Evolutionary conservation across 305 asterid species (phyloP), one percentile per base, ranked within the genome.

Genomic region (Rubia tinctorum): DNA sequence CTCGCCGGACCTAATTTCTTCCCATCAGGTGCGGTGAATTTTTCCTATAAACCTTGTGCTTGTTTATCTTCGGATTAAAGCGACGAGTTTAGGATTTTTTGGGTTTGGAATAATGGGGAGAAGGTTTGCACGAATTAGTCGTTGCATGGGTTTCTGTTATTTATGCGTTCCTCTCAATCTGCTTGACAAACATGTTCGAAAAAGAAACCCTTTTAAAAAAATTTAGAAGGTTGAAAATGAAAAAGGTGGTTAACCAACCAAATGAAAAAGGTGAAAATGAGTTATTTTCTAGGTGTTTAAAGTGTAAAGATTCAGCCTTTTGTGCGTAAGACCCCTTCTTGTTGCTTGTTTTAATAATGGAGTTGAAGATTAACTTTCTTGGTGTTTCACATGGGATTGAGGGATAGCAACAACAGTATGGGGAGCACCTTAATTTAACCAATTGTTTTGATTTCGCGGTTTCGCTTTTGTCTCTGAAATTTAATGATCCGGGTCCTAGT

Each of bases 401-500:
- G 73, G 82, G 85, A 79, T 66, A 73, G 81, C 80, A 80, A 85
- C 82, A 74, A 39, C 74, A 71, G 80, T 78, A 84, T 80, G 82
- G 85, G 84, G 81, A 83, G 70, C 77, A 55, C 80, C 77, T 78
- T 75, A 75, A 60, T 73, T 79, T 82, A 64, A 58, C 78, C 72
- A 51, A 77, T 77, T 75, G 74, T 79, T 76, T 78, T 79, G 49
- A 69, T 74, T 81, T 79, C 83, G 55, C 53, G 64, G 75, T 79
- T 82, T 87, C 83, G 85, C n/a, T 84, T 81, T 75, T 58, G 77
- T 84, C 10, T 74, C 68, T 60, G 37, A 76, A 61, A 58, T 79
- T 85, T 74, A 82, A 76, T 83, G 82, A 66, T 75, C 20, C 70
- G 87, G 92, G 96, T 74, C 90, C 86, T 76, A 80, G 55, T 45